Evolutionary conservation across 2,329 filamentous ascomycete genomes (phyloP), one percentile per base, ranked within the genome.

Genomic region (Magnaporthiopsis incrustans): DNA sequence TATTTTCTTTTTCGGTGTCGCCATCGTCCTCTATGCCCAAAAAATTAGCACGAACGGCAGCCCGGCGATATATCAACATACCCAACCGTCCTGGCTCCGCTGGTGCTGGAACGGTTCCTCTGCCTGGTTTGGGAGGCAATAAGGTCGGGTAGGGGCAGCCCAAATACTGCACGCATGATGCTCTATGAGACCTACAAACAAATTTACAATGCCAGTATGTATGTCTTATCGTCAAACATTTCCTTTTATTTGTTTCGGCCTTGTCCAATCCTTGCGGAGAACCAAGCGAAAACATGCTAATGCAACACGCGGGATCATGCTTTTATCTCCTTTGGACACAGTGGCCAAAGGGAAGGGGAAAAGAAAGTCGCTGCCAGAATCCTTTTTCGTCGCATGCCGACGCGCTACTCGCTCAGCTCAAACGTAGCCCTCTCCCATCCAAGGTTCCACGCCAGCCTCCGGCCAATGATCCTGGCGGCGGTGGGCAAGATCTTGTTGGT

Each of bases 401-500:
- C 11, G 22, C 18, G 5, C 44, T 53, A 53, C 44, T 53, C 44
- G 44, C 22, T 53, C 8, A 53, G 32, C n/a, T 63, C 61, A 44
- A 63, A 63, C 22, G 61, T 58, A 7, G 53, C 56, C 61, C 56
- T n/a, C 27, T 63, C 61, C 61, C 61, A 63, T 7, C 61, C 61
- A 44, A 58, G 57, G n/a, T 59, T 63, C 61, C 61, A 63, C 33
- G 56, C 12, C 53, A 63, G 61, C 32, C 61, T 58, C 56, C 61
- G 32, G n/a, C 61, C 61, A 32, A 63, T 57, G 30, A 59, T 25
- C 61, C 61, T 57, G n/a, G 61, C 53, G 22, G 56, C 26, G n/a
- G 32, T 50, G 12, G 53, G 22, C 15, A 53, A 50, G 14, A 63
- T n/a, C 61, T 63, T 63, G 61, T 57, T 63, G 22, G 61, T 15